Evolutionary conservation across 1,139 yeast genomes (phyloP).

Genomic region (Saccharomycopsis crataegensis): DNA sequence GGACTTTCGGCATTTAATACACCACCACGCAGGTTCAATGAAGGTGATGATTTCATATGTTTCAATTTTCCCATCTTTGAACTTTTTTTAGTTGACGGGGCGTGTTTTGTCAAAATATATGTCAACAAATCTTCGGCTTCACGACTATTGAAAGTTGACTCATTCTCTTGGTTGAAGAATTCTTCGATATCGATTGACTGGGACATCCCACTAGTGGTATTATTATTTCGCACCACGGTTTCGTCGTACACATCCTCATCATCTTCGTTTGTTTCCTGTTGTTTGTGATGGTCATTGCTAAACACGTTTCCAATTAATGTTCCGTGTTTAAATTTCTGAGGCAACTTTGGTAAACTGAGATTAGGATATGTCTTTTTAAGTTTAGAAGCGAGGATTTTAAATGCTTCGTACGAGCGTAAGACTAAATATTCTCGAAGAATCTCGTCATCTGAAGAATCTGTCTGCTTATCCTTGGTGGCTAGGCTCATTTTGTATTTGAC

Average conservation of each 20-base stretch:
- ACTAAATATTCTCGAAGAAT: constrained; percentile 11
- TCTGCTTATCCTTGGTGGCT: not conserved
- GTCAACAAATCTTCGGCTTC: too few species aligned
- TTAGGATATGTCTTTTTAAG: constrained; percentile 13
- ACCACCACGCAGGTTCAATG: too few species aligned
- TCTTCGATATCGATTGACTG: not conserved
- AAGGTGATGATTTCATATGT: too few species aligned
- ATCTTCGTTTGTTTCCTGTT: not conserved
- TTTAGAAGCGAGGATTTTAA: constrained; percentile 8
- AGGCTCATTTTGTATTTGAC: constrained; percentile 8
- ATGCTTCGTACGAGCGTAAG: constrained; percentile 13
- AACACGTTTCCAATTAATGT: constrained; percentile 5
- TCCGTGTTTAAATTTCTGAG: constrained; percentile 17
- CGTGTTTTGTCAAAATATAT: too few species aligned
- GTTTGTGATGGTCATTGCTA: not conserved
- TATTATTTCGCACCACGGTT: not conserved
- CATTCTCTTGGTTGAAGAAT: too few species aligned
- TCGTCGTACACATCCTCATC: constrained; percentile 2
- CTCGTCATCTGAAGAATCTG: not conserved
- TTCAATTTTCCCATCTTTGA: too few species aligned
- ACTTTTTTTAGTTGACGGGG: too few species aligned
- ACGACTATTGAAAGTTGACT: too few species aligned
- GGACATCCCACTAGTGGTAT: not conserved
- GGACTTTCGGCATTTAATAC: too few species aligned
- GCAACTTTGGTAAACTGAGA: constrained; percentile 10